Conservation (phyloP, 129 eudicot species). For the Rutidosis leptorrhynchoides region DNA sequence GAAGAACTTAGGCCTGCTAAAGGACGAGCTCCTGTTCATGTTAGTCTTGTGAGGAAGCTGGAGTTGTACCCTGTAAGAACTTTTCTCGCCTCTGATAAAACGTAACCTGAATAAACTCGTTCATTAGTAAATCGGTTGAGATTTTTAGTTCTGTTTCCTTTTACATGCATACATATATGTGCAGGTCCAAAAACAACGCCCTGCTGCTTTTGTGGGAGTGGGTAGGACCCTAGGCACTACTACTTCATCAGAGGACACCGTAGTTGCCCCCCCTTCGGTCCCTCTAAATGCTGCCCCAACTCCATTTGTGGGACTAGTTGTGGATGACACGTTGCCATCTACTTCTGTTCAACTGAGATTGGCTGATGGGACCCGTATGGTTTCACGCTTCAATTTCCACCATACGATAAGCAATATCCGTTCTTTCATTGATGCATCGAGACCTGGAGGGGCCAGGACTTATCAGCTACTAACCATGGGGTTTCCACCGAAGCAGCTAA, state of each 20-base stretch:
- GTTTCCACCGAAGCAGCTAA: constrained; percentile 84
- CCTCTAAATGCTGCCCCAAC: constrained; percentile 50
- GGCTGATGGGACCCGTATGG: constrained; percentile 92
- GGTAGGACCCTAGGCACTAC: constrained; percentile 67
- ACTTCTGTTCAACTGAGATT: constrained; percentile 86
- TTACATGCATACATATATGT: not conserved
- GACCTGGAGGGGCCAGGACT: constrained; percentile 56
- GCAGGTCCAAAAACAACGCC: constrained; percentile 48
- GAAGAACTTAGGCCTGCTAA: constrained; percentile 70
- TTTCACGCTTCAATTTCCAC: constrained; percentile 71
- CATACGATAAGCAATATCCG: constrained; percentile 73
- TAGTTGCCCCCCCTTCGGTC: constrained; percentile 19
- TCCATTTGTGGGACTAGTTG: constrained; percentile 52
- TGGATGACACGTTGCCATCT: constrained; percentile 60
- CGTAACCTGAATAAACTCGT: not conserved
- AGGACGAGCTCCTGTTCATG: constrained; percentile 48
- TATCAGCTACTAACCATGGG: constrained; percentile 81
- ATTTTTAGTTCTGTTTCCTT: not conserved
- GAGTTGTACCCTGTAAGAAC: constrained; percentile 63
- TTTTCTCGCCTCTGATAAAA: not conserved
- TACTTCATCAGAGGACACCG: constrained; percentile 31
- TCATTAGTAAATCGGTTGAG: not conserved
- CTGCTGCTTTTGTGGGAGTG: constrained; percentile 53
- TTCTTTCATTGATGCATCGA: constrained; percentile 76
- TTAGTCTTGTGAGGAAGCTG: constrained; percentile 58